A percentile compares a stretch with the other conserved stretches of the same genome.
These are phyloP conservation scores for Microdochium nivale DNA, from an alignment of 2,329 filamentous ascomycete species.

Conservation along the genomic window DNA sequence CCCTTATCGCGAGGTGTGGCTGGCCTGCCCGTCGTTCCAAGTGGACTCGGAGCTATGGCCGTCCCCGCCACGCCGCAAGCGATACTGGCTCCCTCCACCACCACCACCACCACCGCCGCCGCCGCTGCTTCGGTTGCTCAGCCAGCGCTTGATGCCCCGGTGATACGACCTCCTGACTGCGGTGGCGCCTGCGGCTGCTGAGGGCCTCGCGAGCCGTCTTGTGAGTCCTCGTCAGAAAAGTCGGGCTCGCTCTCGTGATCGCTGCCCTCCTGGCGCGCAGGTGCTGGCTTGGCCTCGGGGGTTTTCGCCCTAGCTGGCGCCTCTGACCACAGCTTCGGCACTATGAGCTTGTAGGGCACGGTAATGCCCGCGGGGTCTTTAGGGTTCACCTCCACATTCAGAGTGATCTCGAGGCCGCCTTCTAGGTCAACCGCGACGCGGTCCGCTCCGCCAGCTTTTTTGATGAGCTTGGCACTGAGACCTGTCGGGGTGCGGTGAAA, in stretches of 20 bases:
- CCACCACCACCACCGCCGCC: not conserved
- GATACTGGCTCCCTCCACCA: conserved; percentile 3
- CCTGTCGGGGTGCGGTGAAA: conserved; percentile 67
- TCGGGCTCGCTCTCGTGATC: not conserved
- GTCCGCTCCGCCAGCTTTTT: conserved; percentile 34
- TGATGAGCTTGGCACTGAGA: conserved; percentile 52
- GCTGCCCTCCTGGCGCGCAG: not conserved
- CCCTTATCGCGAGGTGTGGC: no score
- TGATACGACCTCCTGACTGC: not conserved
- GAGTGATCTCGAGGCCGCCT: conserved; percentile 73
- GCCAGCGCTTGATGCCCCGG: conserved; percentile 11
- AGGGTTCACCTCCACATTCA: conserved; percentile 84
- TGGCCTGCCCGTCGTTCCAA: not conserved
- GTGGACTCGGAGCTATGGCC: not conserved
- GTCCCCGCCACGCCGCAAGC: conserved; percentile 1
- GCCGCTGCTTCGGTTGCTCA: conserved; percentile 9
- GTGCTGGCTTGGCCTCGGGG: not conserved
- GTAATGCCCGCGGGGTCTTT: conserved; percentile 84
- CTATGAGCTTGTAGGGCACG: conserved; percentile 74
- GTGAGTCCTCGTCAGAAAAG: not conserved
- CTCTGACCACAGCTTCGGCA: conserved; percentile 66
- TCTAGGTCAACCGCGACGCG: conserved; percentile 64
- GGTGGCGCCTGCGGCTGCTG: not conserved
- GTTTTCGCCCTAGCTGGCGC: not conserved
- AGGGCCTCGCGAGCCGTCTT: not conserved